Base-by-base conservation (phyloP, 2,329 filamentous ascomycete species). In the Aureobasidium mangrovei region DNA sequence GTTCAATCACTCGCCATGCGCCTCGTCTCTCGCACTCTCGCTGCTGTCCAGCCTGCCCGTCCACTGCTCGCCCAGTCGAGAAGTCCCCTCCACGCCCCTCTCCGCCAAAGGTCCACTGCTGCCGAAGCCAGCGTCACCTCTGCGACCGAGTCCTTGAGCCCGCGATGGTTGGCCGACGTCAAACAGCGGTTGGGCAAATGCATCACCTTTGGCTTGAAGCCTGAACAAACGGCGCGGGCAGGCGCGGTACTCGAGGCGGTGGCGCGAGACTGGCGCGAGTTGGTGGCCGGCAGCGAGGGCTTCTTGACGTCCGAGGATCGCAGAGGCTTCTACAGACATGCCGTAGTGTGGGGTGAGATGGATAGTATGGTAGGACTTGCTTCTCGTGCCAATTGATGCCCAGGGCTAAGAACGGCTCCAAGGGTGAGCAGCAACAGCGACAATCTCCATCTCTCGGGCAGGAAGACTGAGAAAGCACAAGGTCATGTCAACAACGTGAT, bases 401-500 rank as follows among this genome's bases (percentile, higher is more conserved):
- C 18, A 18, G 18, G 18, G 18, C 18, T 18, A 18, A 18, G 1
- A 10, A 33, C 10, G 32, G 32, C 6, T 33, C 6, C 10, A 33
- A 10, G 32, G 32, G 32, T 33, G 32, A 33, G 32, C 10, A 7
- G 32, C 10, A 33, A 33, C 6, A 33, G 10, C 6, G 10, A 33
- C 6, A 33, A 10, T 33, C 7, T 26, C 27, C 7, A 7, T 45
- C 10, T 4, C 27, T n/a, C 24, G 32, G 32, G 28, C 39, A 12
- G 8, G 27, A 18, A 51, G 5, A 8, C 39, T 52, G 26, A 43
- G 28, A 36, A 7, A 8, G 33, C 12, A 4, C 29, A 73, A 82
- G 81, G 83, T 46, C 89, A 95, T 68, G 85, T 95, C 46, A 95
- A 95, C 67, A 95, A 95, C 62, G 83, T 91, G 58, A 81, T 80